phyloP scores from a whole-genome alignment of 768 basidiomycete genomes.

The Psilocybe tampanensis region DNA sequence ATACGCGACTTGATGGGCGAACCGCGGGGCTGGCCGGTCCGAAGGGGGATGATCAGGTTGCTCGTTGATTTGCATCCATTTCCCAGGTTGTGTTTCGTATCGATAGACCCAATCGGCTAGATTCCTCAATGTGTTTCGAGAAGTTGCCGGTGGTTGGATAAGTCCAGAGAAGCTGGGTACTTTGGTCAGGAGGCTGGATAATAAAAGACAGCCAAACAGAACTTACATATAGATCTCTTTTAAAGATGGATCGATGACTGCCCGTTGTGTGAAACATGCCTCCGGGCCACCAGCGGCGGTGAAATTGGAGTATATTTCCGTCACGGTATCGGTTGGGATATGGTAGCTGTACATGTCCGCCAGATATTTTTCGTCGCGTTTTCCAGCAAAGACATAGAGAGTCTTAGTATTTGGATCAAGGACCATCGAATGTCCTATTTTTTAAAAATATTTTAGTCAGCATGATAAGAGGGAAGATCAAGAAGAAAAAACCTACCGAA shows the following conservation, averaged over 20 bases:
- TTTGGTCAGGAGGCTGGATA: not conserved
- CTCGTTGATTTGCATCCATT: slow-evolving; percentile 63
- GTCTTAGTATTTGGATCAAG: slow-evolving; percentile 60
- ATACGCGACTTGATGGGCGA: slow-evolving; percentile 81
- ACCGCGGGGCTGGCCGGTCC: slow-evolving; percentile 61
- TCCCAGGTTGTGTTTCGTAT: slow-evolving; percentile 60
- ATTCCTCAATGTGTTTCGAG: slow-evolving; percentile 43
- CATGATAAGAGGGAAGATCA: not conserved
- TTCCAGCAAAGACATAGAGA: slow-evolving; percentile 76
- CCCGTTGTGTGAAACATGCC: slow-evolving; percentile 74
- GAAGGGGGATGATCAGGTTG: slow-evolving; percentile 25
- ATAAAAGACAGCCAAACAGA: not conserved
- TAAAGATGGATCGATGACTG: slow-evolving; percentile 62
- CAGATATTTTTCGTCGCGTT: slow-evolving; percentile 64
- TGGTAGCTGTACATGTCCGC: slow-evolving; percentile 81
- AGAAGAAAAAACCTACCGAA: slow-evolving; percentile 44
- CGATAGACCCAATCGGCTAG: slow-evolving; percentile 71
- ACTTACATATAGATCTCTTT: slow-evolving; percentile 77
- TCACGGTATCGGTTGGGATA: slow-evolving; percentile 54
- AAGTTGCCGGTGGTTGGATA: slow-evolving; percentile 41
- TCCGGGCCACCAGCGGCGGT: slow-evolving; percentile 64
- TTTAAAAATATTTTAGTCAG: no score
- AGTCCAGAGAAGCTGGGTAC: slow-evolving; percentile 62
- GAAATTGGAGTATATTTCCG: slow-evolving; percentile 67
- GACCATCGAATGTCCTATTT: slow-evolving; percentile 81